Evolutionary conservation across 1,284 basidiomycete genomes (phyloP).

Genomic region (Malassezia nana): DNA sequence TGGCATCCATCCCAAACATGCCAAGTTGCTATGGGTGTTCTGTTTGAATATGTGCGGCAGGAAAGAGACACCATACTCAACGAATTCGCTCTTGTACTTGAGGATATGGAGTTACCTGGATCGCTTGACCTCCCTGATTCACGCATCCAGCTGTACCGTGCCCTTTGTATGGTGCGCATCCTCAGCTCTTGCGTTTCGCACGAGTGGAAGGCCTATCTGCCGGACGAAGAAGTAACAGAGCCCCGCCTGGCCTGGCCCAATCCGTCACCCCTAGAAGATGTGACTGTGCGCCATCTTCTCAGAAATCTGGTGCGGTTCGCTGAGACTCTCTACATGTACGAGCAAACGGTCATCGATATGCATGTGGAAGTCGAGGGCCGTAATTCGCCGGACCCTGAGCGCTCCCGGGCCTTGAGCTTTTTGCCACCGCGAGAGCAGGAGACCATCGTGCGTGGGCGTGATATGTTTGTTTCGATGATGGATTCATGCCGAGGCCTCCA

Average conservation of each 20-base stretch:
- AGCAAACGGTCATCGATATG: background rate
- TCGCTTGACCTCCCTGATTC: background rate
- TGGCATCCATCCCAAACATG: background rate
- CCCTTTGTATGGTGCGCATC: constrained; percentile 2
- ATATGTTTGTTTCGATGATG: background rate
- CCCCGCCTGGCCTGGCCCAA: background rate
- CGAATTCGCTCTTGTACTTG: background rate
- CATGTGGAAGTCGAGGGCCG: background rate
- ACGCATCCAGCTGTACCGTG: background rate
- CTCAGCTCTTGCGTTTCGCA: background rate
- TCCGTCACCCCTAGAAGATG: background rate
- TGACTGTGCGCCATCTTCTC: background rate
- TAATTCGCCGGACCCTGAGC: background rate
- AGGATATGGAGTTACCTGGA: background rate
- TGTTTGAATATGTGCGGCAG: background rate
- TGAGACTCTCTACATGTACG: background rate
- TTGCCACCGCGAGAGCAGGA: background rate
- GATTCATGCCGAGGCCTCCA: background rate
- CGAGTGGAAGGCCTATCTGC: background rate
- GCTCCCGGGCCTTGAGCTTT: background rate
- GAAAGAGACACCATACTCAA: background rate
- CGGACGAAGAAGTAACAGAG: background rate
- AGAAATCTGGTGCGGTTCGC: background rate
- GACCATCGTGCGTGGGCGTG: background rate
- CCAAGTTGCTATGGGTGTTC: background rate